Evolutionary conservation across 208 protist species (phyloP), one percentile per base, ranked within the genome.

Genomic region (Lotmaria passim): DNA sequence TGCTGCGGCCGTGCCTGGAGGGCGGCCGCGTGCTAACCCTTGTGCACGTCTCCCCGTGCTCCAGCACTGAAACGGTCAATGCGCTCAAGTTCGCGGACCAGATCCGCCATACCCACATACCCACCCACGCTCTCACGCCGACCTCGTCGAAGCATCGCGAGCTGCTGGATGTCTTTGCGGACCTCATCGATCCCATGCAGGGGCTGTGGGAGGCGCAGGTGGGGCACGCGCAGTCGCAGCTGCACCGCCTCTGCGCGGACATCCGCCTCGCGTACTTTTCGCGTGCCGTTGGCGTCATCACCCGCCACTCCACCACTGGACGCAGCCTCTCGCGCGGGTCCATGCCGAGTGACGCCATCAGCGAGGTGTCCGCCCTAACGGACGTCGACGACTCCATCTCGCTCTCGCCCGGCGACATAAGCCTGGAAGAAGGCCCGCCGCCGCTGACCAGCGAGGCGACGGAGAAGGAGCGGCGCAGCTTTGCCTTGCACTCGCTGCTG

Each of bases 1-100:
- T 98, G 28, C 79, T 98, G 43, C 87, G 89, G 5, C 89, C 92
- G 11, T 96, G 92, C 57, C 78, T 96, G 4, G 83, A 95, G 64
- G 76, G 76, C 12, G 92, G 92, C 17, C 86, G 82, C 12, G 89
- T 96, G 60, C 76, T 95, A 36, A 81, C 74, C 3, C 78, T 96
- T 11, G 89, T 94, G 28, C 92, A 96, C 73, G 87, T 94, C 8
- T 38, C 92, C 7, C 92, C 92, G 19, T 93, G 88, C 52, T 86
- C 83, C 5, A 77, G 75, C 31, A 77, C 70, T 28, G 87, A 93
- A 44, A 79, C 87, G 46, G 53, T 93, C 26, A 86, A 86, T 38
- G 83, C 75, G 8, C 82, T 96, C 21, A 88, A 90, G 66, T 96
- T 96, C 62, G 92, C 89, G 1, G 87, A 96, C 50, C 89, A 93